phyloP scores from a whole-genome alignment of 345 rosid genomes.

The Arabidopsis suecica region DNA sequence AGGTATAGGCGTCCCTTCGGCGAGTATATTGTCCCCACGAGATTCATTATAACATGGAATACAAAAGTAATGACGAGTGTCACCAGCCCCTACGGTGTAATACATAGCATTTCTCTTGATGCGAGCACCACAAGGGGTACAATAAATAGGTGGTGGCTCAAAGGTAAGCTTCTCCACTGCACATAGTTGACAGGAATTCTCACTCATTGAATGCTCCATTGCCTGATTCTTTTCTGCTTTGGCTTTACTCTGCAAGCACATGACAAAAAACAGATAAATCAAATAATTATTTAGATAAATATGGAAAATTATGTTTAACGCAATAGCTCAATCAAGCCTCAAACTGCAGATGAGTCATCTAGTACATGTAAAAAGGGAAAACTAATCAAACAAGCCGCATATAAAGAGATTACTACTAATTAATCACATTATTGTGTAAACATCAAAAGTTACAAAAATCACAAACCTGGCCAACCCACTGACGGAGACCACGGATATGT shows the following conservation, averaged over 20 bases:
- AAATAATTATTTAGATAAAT: not conserved
- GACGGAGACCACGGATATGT: constrained; percentile 94
- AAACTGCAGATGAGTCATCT: constrained; percentile 7
- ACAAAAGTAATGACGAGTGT: constrained; percentile 93
- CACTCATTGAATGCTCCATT: constrained; percentile 98
- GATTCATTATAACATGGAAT: constrained; percentile 97
- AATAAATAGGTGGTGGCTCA: constrained; percentile 99
- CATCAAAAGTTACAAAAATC: constrained; percentile 20
- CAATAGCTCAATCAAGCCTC: constrained; percentile 21
- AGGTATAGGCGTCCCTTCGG: constrained; percentile 76
- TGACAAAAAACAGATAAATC: constrained; percentile 16
- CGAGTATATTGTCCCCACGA: constrained; percentile 82
- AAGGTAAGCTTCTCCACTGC: constrained; percentile 99
- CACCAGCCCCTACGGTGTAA: constrained; percentile 96
- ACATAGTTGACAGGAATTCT: constrained; percentile 98
- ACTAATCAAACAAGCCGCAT: constrained; percentile 17
- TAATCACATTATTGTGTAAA: not conserved
- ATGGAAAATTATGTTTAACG: not conserved
- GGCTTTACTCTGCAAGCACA: constrained; percentile 80
- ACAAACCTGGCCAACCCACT: constrained; percentile 99
- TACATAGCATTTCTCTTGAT: constrained; percentile 99
- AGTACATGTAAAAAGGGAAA: constrained; percentile 8
- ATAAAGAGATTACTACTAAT: constrained; percentile 8
- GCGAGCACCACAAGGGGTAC: constrained; percentile 97
- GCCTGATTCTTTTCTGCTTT: constrained; percentile 99